phyloP scores from a whole-genome alignment of 2,329 filamentous ascomycete species.

The Aspergillus sp. region DNA sequence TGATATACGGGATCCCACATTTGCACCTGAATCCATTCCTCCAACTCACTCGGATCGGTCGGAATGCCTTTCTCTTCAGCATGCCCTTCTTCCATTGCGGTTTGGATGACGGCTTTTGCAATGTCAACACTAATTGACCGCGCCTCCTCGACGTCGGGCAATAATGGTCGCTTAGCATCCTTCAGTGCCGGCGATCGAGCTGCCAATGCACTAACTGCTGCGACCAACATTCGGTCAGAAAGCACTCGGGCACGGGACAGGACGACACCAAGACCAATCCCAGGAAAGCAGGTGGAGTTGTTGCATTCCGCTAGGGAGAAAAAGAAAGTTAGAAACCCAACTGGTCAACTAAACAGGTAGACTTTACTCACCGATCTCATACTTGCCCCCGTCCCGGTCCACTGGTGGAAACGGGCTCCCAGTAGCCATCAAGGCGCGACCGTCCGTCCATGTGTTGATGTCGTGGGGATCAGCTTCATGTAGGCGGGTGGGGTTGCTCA shows the following conservation, averaged over 20 bases:
- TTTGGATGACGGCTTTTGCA: constrained; percentile 65
- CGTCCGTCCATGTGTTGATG: constrained; percentile 69
- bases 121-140: constrained; percentile 70
- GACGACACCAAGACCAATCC: constrained; percentile 73
- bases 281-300: constrained; percentile 78
- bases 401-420: constrained; percentile 77
- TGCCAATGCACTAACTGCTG: constrained; percentile 67
- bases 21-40: constrained; percentile 35
- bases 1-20: constrained; percentile 39
- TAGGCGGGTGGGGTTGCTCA: constrained; percentile 77
- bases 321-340: background rate
- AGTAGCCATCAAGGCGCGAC: constrained; percentile 71
- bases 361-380: constrained; percentile 45
- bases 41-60: constrained; percentile 24
- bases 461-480: constrained; percentile 77
- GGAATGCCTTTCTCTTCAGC: constrained; percentile 62
- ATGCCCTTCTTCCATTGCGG: constrained; percentile 63
- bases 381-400: constrained; percentile 48
- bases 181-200: constrained; percentile 63
- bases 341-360: background rate
- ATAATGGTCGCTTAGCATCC: constrained; percentile 57
- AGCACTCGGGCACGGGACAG: constrained; percentile 61
- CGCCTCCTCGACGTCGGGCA: constrained; percentile 71
- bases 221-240: constrained; percentile 73
- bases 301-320: constrained; percentile 67